Conservation (phyloP, 495 filamentous ascomycete genomes). For the Neurospora sp. region DNA sequence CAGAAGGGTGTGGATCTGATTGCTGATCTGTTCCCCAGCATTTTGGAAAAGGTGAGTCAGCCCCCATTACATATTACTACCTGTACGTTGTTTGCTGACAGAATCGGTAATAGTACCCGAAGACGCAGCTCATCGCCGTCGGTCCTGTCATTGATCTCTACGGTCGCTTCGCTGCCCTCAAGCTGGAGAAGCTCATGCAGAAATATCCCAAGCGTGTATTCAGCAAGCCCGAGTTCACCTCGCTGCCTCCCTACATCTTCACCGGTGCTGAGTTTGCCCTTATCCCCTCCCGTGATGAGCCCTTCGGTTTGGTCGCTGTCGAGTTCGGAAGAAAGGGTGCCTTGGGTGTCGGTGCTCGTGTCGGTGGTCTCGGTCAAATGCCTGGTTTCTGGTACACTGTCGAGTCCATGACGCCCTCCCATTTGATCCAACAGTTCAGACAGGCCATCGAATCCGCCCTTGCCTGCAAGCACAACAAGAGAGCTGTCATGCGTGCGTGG, state of each 20-base stretch:
- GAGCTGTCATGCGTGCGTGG: constrained; percentile 63
- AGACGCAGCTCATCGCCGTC: constrained; percentile 60
- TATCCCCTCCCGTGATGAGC: constrained; percentile 71
- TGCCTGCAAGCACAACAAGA: constrained; percentile 42
- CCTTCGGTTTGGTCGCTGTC: constrained; percentile 73
- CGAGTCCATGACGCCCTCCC: constrained; percentile 60
- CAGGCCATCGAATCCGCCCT: constrained; percentile 57
- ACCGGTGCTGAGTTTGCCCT: constrained; percentile 71
- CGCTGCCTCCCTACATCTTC: constrained; percentile 65
- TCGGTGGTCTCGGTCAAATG: constrained; percentile 66
- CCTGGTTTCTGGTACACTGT: constrained; percentile 68
- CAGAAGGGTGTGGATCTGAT: constrained; percentile 75
- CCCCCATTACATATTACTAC: background rate
- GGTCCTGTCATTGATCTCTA: constrained; percentile 72
- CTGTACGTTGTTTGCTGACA: background rate
- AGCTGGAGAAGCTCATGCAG: constrained; percentile 62
- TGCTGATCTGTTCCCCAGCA: constrained; percentile 62
- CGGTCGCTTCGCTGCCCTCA: constrained; percentile 66
- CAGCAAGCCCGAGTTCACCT: constrained; percentile 69
- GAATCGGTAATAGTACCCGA: constrained; percentile 29
- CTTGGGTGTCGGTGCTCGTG: constrained; percentile 59
- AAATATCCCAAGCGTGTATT: constrained; percentile 67
- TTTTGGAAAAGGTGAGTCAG: constrained; percentile 44
- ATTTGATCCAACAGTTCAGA: constrained; percentile 64
- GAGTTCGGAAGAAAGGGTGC: constrained; percentile 74